Base-by-base conservation (phyloP, 345 rosid species). In the Eucalyptus decipiens region DNA sequence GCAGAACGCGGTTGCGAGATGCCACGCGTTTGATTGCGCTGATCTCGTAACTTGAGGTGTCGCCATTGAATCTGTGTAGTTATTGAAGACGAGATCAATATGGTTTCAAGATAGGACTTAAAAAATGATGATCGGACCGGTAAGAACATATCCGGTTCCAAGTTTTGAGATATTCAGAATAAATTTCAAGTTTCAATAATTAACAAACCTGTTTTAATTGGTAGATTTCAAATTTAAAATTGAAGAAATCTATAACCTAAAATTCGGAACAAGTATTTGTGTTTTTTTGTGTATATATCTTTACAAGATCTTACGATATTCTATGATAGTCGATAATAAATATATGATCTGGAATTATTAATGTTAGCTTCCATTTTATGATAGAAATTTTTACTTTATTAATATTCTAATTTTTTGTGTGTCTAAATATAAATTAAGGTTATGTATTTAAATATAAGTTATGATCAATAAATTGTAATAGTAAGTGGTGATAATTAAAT, bases 121-220 rank as follows among this genome's bases (percentile, higher is more conserved):
- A 0, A 8, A 52, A 19, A 52, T 19, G 24, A 19, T 0, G 19
- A 52, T 52, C 2, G 4, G 1, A 18, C 0, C 2, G 0, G 9
- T 51, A 51, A 3, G 4, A 7, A 52, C 0, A 19, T 19, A 1
- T 7, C 4, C 2, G 0, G 0, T 52, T 52, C 4, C 26, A 19
- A 52, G 1, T 19, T 19, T 52, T 52, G 26, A 52, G 11, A 52
- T 52, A 19, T 0, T 8, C 2, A 0, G 0, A 19, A 21, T 52
- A 52, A 52, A 52, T 52, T 52, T 0, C 0, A 2, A 0, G 1
- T 51, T 51, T 0, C 0, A 18, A 18, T 18, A 51, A 51, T 1
- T 51, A 17, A 52, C 2, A 52, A 19, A 8, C 11, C 0, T 52
- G 0, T 8, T 52, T 7, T 19, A 4, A 52, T 19, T 0, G 0